Percentiles rank a stretch among this genome's conserved stretches.
Conservation (phyloP, 208 protist species). For the Trypanosoma rangeli region DNA sequence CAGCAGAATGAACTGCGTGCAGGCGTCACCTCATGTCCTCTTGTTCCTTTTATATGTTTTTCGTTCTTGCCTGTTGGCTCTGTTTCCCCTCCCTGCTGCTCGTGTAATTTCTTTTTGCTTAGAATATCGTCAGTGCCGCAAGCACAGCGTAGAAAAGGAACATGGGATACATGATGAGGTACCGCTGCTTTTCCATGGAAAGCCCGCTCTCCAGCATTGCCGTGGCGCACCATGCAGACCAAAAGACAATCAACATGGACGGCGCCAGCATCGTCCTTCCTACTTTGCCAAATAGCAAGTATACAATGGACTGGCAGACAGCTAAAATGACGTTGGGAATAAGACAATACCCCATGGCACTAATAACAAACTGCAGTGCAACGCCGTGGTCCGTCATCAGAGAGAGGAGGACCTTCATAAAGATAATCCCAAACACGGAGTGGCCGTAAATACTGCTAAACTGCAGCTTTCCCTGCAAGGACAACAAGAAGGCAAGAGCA, state of each 20-base stretch:
- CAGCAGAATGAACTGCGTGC: no score
- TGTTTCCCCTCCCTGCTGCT: neutral
- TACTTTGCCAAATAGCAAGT: conserved; percentile 37
- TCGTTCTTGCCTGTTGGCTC: neutral
- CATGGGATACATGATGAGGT: conserved; percentile 78
- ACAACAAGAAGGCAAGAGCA: conserved; percentile 63
- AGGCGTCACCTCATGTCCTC: no score
- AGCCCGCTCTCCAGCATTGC: conserved; percentile 60
- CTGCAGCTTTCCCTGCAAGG: conserved; percentile 74
- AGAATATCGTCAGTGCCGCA: conserved; percentile 77
- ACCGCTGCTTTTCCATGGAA: conserved; percentile 61
- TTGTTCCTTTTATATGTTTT: conserved; percentile 13
- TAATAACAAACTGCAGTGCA: conserved; percentile 71
- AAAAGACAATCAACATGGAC: conserved; percentile 56
- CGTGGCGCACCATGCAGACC: conserved; percentile 84
- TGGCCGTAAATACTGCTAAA: conserved; percentile 86
- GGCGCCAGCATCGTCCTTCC: conserved; percentile 35
- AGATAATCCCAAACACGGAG: conserved; percentile 61
- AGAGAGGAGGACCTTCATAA: conserved; percentile 72
- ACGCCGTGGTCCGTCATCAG: conserved; percentile 66
- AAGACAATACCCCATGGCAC: conserved; percentile 74
- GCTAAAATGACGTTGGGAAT: conserved; percentile 76
- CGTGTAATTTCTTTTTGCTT: conserved; percentile 5
- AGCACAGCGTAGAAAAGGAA: conserved; percentile 85
- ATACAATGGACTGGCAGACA: conserved; percentile 38